Evolutionary conservation across 2,329 filamentous ascomycete genomes (phyloP).

Genomic region (Aspergillus arachidicola): DNA sequence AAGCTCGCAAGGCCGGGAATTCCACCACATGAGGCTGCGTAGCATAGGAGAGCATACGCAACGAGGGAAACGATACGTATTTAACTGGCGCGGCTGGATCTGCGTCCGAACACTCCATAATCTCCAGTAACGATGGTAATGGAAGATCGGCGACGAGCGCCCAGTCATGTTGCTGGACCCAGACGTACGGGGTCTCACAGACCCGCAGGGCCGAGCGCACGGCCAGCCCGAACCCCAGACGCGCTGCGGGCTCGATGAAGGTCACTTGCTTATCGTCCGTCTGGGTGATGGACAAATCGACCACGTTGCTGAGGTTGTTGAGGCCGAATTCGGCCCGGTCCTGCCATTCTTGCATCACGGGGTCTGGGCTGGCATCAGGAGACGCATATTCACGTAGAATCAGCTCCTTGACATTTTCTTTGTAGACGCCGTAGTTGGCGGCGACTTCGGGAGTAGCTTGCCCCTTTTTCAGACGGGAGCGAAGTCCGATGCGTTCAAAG

Average conservation of each 20-base stretch:
- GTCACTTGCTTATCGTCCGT: constrained; percentile 3
- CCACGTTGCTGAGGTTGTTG: not conserved
- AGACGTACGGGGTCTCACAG: constrained; percentile 12
- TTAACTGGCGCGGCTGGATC: not conserved
- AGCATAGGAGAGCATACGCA: not conserved
- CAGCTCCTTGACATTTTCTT: not conserved
- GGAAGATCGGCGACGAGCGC: constrained; percentile 12
- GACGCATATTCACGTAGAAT: not conserved
- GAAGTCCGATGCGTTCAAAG: constrained; percentile 5
- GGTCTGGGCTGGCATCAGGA: not conserved
- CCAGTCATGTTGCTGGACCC: constrained; percentile 18
- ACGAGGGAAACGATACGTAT: not conserved
- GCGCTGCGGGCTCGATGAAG: constrained; percentile 8
- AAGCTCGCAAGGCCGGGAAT: not conserved
- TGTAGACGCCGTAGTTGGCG: constrained; percentile 3
- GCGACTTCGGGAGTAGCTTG: constrained; percentile 6
- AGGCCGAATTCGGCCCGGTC: constrained; percentile 12
- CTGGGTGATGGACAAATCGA: constrained; percentile 6
- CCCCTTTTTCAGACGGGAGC: constrained; percentile 10
- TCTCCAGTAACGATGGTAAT: not conserved
- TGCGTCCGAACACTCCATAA: constrained; percentile 1
- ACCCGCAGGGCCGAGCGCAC: constrained; percentile 10
- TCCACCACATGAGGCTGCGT: not conserved
- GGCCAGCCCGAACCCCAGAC: constrained; percentile 14
- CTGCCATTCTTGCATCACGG: not conserved